Evolutionary conservation across 345 rosid species (phyloP).

Genomic region (Gossypium anomalum): DNA sequence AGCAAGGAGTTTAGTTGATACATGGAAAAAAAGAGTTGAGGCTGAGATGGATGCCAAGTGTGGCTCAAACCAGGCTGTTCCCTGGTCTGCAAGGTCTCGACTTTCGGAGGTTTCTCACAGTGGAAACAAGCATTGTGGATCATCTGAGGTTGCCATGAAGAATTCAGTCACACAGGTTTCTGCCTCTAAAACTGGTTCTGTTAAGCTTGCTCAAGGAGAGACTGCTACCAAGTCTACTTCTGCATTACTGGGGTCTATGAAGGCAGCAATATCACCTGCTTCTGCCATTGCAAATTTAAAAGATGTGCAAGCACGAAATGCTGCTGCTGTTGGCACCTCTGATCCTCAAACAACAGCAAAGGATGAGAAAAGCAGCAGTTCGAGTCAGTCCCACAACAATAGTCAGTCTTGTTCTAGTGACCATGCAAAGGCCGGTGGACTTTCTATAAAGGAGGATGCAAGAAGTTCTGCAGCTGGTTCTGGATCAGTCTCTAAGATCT

Average conservation of each 20-base stretch:
- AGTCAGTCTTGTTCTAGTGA: slow-evolving; percentile 69
- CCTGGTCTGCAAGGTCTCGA: slow-evolving; percentile 62
- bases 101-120: slow-evolving; percentile 53
- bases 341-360: slow-evolving; percentile 41
- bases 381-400: slow-evolving; percentile 78
- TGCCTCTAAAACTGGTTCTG: slow-evolving; percentile 50
- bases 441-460: slow-evolving; percentile 57
- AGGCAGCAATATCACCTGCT: slow-evolving; percentile 44
- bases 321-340: slow-evolving; percentile 16
- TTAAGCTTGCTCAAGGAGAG: slow-evolving; percentile 53
- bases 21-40: slow-evolving; percentile 87
- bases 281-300: slow-evolving; percentile 35
- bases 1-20: slow-evolving; percentile 82
- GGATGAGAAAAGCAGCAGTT: slow-evolving; percentile 77
- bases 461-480: slow-evolving; percentile 62
- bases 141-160: slow-evolving; percentile 54
- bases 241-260: slow-evolving; percentile 47
- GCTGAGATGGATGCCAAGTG: slow-evolving; percentile 87
- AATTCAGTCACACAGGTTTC: slow-evolving; percentile 51
- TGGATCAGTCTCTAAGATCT: slow-evolving; percentile 29
- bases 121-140: slow-evolving; percentile 46
- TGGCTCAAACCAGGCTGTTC: slow-evolving; percentile 49
- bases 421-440: slow-evolving; percentile 50
- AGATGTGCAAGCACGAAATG: slow-evolving; percentile 40
- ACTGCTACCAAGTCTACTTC: slow-evolving; percentile 39